Evolutionary conservation across 352 stramenopile species (phyloP).

Genomic region (Phytophthora fragariae): DNA sequence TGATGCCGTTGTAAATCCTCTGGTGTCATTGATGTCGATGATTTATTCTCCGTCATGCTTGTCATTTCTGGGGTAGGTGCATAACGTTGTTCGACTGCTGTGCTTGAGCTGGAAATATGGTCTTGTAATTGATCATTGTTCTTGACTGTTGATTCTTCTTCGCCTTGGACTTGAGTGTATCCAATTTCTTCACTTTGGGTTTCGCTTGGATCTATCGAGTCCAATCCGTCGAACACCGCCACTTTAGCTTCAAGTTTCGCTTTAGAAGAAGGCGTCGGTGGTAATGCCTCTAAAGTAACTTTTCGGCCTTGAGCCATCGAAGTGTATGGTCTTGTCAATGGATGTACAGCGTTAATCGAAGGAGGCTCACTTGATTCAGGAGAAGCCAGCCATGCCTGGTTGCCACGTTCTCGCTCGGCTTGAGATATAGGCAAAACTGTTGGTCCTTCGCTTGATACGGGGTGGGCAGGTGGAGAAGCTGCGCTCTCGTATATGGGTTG

Average conservation of each 20-base stretch:
- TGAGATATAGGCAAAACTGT: slow-evolving; percentile 1
- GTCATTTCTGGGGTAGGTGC: slow-evolving; percentile 1
- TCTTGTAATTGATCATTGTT: neutral
- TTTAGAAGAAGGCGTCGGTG: slow-evolving; percentile 25
- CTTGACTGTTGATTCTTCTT: slow-evolving; percentile 1
- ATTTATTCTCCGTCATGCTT: slow-evolving; percentile 10
- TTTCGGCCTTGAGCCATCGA: slow-evolving; percentile 37
- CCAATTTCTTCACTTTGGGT: slow-evolving; percentile 8
- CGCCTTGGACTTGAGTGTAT: neutral
- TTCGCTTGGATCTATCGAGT: slow-evolving; percentile 17
- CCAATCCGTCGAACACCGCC: slow-evolving; percentile 26
- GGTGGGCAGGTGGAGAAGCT: neutral
- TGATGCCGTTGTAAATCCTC: slow-evolving; percentile 17
- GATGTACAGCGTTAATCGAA: slow-evolving; percentile 31
- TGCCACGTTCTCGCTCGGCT: slow-evolving; percentile 28
- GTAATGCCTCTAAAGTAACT: slow-evolving; percentile 37
- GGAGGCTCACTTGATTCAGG: slow-evolving; percentile 19
- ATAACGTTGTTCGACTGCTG: slow-evolving; percentile 24
- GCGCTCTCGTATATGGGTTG: neutral
- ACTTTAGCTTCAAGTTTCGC: slow-evolving; percentile 14
- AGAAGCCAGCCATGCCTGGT: slow-evolving; percentile 31
- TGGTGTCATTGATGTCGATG: neutral
- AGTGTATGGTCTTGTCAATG: slow-evolving; percentile 32
- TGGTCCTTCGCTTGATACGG: neutral
- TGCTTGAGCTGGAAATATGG: neutral